These are phyloP conservation scores for Colletotrichum sidae DNA, from an alignment of 2,329 filamentous ascomycete species.

Conservation along the genomic window DNA sequence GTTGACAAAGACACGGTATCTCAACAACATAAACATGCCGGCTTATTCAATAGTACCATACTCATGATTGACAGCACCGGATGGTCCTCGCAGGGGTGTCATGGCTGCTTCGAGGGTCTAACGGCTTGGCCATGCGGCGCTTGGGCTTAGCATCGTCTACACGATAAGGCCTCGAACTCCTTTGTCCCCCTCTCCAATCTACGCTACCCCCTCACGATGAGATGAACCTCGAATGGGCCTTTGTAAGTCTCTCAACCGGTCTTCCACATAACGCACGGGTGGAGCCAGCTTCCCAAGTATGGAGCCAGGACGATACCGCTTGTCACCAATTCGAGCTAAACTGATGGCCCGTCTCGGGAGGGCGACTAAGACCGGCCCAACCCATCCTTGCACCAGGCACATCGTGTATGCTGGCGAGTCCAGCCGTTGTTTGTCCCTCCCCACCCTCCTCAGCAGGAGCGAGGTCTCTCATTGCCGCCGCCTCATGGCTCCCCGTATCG, in stretches of 20 bases:
- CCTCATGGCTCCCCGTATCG: constrained; percentile 15
- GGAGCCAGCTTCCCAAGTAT: constrained; percentile 24
- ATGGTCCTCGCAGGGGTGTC: constrained; percentile 22
- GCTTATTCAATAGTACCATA: no score
- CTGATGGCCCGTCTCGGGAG: constrained; percentile 20
- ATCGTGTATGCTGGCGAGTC: constrained; percentile 12
- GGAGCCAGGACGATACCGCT: constrained; percentile 24
- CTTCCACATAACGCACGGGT: constrained; percentile 31
- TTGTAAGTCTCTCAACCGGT: constrained; percentile 26
- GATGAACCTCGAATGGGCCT: constrained; percentile 8
- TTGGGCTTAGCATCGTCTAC: constrained; percentile 24
- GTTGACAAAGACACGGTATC: not conserved
- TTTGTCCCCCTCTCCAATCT: constrained; percentile 19
- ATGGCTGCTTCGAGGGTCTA: constrained; percentile 24
- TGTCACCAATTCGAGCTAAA: constrained; percentile 34
- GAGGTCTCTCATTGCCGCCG: constrained; percentile 24
- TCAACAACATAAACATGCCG: no score
- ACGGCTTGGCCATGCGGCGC: constrained; percentile 34
- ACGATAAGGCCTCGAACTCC: constrained; percentile 27
- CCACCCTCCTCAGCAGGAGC: not conserved
- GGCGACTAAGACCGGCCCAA: constrained; percentile 21
- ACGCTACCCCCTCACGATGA: constrained; percentile 33
- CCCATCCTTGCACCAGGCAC: constrained; percentile 15
- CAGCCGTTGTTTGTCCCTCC: constrained; percentile 21
- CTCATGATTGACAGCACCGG: no score